Percentiles rank a stretch among this genome's conserved stretches.
These are phyloP conservation scores for Vaccinium corymbosum DNA, from an alignment of 148 eudicot species.

Conservation along the genomic window DNA sequence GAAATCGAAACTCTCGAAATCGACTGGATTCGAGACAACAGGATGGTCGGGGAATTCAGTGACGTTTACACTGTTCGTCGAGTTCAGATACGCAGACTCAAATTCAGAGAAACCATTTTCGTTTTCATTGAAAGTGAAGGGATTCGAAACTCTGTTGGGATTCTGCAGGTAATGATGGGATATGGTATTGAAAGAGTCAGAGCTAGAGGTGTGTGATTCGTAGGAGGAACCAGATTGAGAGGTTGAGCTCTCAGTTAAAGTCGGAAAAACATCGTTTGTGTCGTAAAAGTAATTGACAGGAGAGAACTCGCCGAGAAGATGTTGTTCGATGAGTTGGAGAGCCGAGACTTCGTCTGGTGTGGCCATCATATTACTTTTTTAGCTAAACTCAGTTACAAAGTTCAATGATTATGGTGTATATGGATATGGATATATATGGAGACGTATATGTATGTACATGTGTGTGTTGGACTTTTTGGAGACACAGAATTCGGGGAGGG, in stretches of 20 bases:
- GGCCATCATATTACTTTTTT: conserved; percentile 16
- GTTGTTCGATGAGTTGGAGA: conserved; percentile 36
- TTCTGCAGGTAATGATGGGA: too few species aligned
- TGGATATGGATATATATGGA: too few species aligned
- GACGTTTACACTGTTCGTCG: too few species aligned
- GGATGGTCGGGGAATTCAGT: conserved; percentile 1
- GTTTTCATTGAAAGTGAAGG: too few species aligned
- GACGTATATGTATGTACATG: too few species aligned
- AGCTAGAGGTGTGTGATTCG: conserved; percentile 9
- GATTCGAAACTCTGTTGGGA: too few species aligned
- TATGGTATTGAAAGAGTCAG: neutral
- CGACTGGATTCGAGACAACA: conserved; percentile 6
- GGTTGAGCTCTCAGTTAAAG: neutral
- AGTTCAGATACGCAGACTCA: too few species aligned
- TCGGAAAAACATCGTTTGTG: neutral
- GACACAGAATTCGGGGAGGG: too few species aligned
- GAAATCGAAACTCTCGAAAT: neutral
- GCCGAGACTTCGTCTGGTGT: conserved; percentile 21
- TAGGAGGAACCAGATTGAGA: conserved; percentile 16
- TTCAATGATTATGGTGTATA: too few species aligned
- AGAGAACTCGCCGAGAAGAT: conserved; percentile 40
- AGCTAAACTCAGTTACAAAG: neutral
- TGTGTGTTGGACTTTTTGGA: too few species aligned
- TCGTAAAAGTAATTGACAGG: conserved; percentile 8
- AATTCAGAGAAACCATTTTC: too few species aligned